These are phyloP conservation scores for Penicillium sp. DNA, from an alignment of 2,329 filamentous ascomycete genomes.

Conservation along the genomic window DNA sequence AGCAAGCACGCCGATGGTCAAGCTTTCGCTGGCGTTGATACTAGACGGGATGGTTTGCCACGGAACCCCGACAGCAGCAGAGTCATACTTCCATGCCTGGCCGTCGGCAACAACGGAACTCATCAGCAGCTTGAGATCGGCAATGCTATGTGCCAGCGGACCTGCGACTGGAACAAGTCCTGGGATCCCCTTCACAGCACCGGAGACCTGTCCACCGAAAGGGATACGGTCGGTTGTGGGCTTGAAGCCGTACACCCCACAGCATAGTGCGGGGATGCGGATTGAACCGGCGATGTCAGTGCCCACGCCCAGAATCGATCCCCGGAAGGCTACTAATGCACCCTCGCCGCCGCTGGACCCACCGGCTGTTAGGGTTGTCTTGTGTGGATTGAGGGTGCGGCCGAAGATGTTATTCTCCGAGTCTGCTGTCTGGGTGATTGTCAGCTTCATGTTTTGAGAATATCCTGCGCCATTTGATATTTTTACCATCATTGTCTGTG, in stretches of 20 bases:
- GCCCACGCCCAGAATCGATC: slow-evolving; percentile 38
- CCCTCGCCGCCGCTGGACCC: slow-evolving; percentile 39
- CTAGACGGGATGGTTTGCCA: slow-evolving; percentile 43
- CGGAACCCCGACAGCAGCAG: slow-evolving; percentile 43
- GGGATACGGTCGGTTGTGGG: slow-evolving; percentile 35
- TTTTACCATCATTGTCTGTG: slow-evolving; percentile 35
- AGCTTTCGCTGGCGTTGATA: slow-evolving; percentile 3
- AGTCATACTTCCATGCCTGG: slow-evolving; percentile 50
- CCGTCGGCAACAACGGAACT: slow-evolving; percentile 38
- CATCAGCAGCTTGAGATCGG: slow-evolving; percentile 35
- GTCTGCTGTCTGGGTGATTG: slow-evolving; percentile 22
- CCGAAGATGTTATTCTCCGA: slow-evolving; percentile 34
- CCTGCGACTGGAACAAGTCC: slow-evolving; percentile 22
- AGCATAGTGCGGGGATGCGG: slow-evolving; percentile 39
- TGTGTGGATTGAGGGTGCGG: slow-evolving; percentile 32
- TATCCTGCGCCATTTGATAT: not conserved
- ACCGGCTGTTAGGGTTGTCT: slow-evolving; percentile 28
- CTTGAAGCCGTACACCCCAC: slow-evolving; percentile 40
- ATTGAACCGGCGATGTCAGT: slow-evolving; percentile 41
- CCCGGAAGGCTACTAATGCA: slow-evolving; percentile 37
- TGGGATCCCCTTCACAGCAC: slow-evolving; percentile 19
- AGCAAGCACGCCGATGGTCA: slow-evolving; percentile 52
- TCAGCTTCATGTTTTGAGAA: not conserved
- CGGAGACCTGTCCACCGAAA: slow-evolving; percentile 28
- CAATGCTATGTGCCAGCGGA: slow-evolving; percentile 22